Conservation (phyloP, 371 early-diverging fungal species). For the Saksenaea vasiformis region DNA sequence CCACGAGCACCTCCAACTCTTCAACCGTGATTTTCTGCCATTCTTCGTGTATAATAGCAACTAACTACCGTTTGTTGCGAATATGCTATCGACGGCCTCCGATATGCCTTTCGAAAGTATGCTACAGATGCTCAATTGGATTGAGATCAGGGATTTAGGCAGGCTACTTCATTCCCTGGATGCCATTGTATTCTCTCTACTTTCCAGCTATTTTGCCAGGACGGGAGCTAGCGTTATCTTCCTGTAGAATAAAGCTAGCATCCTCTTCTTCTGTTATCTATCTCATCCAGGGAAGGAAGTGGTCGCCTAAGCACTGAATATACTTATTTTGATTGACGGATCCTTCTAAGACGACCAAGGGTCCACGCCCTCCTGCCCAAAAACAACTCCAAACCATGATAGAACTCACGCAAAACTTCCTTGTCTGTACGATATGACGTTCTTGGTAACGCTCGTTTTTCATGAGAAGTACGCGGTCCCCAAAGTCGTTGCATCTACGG, state of each 20-base stretch:
- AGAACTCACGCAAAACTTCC: not conserved
- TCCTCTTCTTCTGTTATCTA: constrained; percentile 11
- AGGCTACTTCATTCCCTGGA: constrained; percentile 28
- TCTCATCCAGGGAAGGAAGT: not conserved
- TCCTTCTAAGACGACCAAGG: not conserved
- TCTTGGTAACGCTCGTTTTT: not conserved
- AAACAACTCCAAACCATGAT: constrained; percentile 4
- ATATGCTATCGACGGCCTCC: not conserved
- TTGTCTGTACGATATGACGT: not conserved
- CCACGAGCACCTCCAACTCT: not conserved
- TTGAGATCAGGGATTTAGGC: constrained; percentile 38
- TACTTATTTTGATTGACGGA: not conserved
- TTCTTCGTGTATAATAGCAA: not conserved
- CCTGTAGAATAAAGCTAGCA: constrained; percentile 29
- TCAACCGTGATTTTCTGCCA: not conserved
- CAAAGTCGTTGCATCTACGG: not conserved
- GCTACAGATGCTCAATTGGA: constrained; percentile 27
- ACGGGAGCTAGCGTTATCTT: constrained; percentile 35
- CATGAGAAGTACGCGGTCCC: not conserved
- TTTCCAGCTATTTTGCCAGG: constrained; percentile 20
- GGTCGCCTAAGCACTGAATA: not conserved
- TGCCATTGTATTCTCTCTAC: constrained; percentile 8
- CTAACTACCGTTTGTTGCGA: not conserved
- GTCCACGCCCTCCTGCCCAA: not conserved
- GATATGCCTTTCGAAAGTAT: not conserved